Conservation (phyloP, 345 rosid genomes). For the Clausena lansium region DNA sequence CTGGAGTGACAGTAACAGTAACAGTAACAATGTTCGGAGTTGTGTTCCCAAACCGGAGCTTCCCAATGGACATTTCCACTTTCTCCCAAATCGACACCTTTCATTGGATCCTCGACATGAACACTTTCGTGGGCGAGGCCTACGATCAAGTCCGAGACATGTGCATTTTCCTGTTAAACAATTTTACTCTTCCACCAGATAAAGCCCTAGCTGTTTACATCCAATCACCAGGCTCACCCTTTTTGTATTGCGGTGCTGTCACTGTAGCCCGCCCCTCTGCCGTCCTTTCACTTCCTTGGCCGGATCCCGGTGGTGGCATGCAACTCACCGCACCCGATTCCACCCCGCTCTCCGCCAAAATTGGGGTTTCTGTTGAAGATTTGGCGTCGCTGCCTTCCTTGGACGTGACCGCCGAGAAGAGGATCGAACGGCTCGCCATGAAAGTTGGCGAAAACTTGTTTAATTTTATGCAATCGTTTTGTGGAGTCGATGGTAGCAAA, state of each 20-base stretch:
- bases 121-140: constrained; percentile 91
- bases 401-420: constrained; percentile 71
- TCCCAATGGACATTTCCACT: constrained; percentile 86
- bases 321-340: constrained; percentile 67
- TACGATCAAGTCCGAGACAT: constrained; percentile 78
- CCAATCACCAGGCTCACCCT: constrained; percentile 86
- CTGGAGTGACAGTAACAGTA: too few relatives aligned
- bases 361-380: constrained; percentile 86
- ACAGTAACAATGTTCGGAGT: constrained; percentile 72
- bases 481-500: constrained; percentile 82
- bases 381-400: constrained; percentile 59
- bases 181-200: constrained; percentile 73
- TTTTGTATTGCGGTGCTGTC: constrained; percentile 82
- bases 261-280: constrained; percentile 83
- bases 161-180: constrained; percentile 82
- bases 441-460: constrained; percentile 93
- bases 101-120: constrained; percentile 98
- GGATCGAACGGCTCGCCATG: constrained; percentile 84
- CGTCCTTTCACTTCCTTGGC: constrained; percentile 80
- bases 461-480: constrained; percentile 96
- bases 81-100: constrained; percentile 87
- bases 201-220: constrained; percentile 93
- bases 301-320: constrained; percentile 70
- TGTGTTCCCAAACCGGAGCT: constrained; percentile 92
- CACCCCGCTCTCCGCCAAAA: constrained; percentile 64